Evolutionary conservation across 306 rosid species (phyloP).

Genomic region (Leucaena leucocephala): DNA sequence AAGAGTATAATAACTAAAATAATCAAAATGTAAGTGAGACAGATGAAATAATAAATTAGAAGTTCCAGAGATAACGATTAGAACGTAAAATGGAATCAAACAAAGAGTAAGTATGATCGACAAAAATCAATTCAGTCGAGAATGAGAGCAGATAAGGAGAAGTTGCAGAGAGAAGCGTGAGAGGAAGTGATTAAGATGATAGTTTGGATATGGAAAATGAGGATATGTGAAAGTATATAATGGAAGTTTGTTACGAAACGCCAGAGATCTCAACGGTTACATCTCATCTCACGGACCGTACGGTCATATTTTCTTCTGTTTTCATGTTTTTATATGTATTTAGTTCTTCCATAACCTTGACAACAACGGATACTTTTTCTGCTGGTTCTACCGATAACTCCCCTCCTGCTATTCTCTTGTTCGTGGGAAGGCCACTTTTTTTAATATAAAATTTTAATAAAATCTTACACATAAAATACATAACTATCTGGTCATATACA

Average conservation of each 20-base stretch:
- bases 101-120: not conserved
- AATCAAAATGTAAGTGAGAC: not conserved
- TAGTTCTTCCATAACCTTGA: not conserved
- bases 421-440: too few species aligned
- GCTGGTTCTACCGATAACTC: not conserved
- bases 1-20: not conserved
- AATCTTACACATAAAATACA: too few species aligned
- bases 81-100: not conserved
- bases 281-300: conserved; percentile 5
- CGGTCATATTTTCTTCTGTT: conserved; percentile 26
- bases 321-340: not conserved
- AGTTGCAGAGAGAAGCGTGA: conserved; percentile 15
- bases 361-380: conserved; percentile 13
- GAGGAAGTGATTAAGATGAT: too few species aligned
- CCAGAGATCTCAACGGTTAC: conserved; percentile 30
- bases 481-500: too few species aligned
- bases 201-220: not conserved
- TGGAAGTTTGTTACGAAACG: not conserved
- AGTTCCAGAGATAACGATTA: conserved; percentile 7
- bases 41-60: not conserved
- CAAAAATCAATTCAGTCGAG: not conserved
- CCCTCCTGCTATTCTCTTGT: too few species aligned
- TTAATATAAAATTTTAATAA: too few species aligned
- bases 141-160: not conserved
- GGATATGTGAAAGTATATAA: not conserved